phyloP scores from a whole-genome alignment of 2,329 filamentous ascomycete genomes.

The Aspergillus ochraceus region DNA sequence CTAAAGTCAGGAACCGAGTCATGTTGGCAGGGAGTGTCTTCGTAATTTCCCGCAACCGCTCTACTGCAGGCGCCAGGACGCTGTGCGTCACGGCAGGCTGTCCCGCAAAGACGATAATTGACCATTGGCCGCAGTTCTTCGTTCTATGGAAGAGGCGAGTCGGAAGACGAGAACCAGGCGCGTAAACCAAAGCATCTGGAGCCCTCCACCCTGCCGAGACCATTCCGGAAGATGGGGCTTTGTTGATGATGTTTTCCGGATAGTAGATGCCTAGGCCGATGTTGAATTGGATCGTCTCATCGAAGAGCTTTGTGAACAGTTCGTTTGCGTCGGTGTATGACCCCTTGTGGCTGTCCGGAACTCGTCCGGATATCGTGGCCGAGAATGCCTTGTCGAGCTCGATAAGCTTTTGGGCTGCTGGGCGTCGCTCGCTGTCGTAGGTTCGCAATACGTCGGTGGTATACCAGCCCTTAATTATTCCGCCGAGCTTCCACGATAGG shows the following conservation, averaged over 20 bases:
- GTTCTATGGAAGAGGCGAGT: not conserved
- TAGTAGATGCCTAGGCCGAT: slow-evolving; percentile 29
- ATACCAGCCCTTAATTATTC: slow-evolving; percentile 34
- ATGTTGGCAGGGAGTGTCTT: not conserved
- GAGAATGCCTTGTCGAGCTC: slow-evolving; percentile 29
- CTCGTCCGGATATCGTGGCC: slow-evolving; percentile 15
- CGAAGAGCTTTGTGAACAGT: slow-evolving; percentile 24
- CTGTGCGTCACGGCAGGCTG: not conserved
- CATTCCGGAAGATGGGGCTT: not conserved
- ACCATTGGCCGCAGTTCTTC: slow-evolving; percentile 3
- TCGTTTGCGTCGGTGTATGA: slow-evolving; percentile 19
- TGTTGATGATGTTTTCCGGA: slow-evolving; percentile 16
- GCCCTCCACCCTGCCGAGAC: slow-evolving; percentile 6
- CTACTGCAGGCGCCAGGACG: not conserved
- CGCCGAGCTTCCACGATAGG: slow-evolving; percentile 54
- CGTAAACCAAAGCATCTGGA: slow-evolving; percentile 7
- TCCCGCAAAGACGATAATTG: slow-evolving; percentile 4
- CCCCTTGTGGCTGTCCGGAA: slow-evolving; percentile 16
- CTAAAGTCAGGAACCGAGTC: slow-evolving; percentile 1
- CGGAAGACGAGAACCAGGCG: slow-evolving; percentile 5
- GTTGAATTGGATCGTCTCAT: slow-evolving; percentile 26
- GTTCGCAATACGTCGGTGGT: slow-evolving; percentile 24
- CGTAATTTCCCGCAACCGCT: not conserved
- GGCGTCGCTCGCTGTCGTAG: slow-evolving; percentile 31
- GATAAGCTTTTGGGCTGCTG: slow-evolving; percentile 31